Conservation (phyloP, 2,329 filamentous ascomycete species). For the Pseudocercospora macadamiae region DNA sequence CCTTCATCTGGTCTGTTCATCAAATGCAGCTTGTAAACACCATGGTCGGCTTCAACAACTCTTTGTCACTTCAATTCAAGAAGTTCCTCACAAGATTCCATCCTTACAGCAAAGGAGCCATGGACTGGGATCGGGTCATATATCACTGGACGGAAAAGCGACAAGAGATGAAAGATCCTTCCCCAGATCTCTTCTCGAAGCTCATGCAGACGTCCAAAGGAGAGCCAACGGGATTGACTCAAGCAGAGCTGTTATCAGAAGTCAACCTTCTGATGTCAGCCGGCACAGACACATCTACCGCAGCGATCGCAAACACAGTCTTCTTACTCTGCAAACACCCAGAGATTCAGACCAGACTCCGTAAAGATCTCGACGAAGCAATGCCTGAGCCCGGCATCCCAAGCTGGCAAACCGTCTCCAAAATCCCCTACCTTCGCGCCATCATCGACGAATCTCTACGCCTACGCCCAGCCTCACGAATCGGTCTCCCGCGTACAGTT, state of each 20-base stretch:
- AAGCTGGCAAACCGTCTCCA: background rate
- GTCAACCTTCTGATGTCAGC: slow-evolving; percentile 7
- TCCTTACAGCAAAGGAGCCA: slow-evolving; percentile 1
- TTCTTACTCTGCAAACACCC: background rate
- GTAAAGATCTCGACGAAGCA: background rate
- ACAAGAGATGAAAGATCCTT: background rate
- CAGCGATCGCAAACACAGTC: background rate
- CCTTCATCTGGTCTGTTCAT: slow-evolving; percentile 2
- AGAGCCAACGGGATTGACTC: background rate
- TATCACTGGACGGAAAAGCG: background rate
- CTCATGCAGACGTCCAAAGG: slow-evolving; percentile 2
- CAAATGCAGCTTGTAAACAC: slow-evolving; percentile 7
- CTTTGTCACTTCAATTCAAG: background rate
- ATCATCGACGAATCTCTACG: slow-evolving; percentile 53
- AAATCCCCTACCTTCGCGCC: slow-evolving; percentile 54
- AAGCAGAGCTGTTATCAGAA: slow-evolving; percentile 3
- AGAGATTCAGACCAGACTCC: background rate
- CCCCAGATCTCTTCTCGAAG: background rate
- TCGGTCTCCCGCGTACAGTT: slow-evolving; percentile 49
- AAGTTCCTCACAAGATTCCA: background rate
- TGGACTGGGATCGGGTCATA: background rate
- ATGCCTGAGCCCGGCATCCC: background rate
- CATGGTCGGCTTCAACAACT: slow-evolving; percentile 1
- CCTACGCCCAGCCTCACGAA: slow-evolving; percentile 47
- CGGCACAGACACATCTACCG: slow-evolving; percentile 4